A percentile compares a stretch with the other conserved stretches of the same genome.
Conservation (phyloP, 2,329 filamentous ascomycete species). For the Xylariaceae sp. region DNA sequence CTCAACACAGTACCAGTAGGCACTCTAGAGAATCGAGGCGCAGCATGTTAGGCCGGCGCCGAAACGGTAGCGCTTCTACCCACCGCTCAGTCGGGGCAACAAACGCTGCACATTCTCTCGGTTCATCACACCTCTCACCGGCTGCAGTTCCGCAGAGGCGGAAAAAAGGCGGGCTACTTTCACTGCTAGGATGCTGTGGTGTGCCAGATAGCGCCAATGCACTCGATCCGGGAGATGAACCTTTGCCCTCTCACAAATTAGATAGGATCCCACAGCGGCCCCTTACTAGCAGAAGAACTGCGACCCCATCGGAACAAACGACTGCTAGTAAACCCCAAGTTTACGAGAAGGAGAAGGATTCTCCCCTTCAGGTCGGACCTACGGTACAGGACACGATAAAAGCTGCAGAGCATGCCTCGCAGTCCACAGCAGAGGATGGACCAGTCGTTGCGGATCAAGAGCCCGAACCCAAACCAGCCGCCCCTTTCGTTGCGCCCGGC, state of each 20-base stretch:
- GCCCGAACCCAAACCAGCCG: conserved; percentile 46
- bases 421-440: conserved; percentile 46
- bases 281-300: conserved; percentile 51
- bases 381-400: conserved; percentile 35
- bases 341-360: conserved; percentile 47
- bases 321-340: conserved; percentile 40
- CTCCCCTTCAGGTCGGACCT: conserved; percentile 28
- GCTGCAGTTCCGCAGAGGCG: conserved; percentile 44
- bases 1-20: conserved; percentile 58
- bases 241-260: conserved; percentile 52
- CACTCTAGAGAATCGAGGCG: conserved; percentile 62
- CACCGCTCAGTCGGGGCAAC: conserved; percentile 55
- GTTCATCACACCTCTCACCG: conserved; percentile 50
- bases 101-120: conserved; percentile 47
- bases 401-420: conserved; percentile 44
- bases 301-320: conserved; percentile 50
- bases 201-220: conserved; percentile 57
- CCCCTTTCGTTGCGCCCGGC: conserved; percentile 34
- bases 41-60: conserved; percentile 59
- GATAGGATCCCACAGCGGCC: conserved; percentile 54
- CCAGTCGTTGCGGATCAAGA: conserved; percentile 40
- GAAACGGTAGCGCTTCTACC: conserved; percentile 66
- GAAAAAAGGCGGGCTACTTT: conserved; percentile 53
- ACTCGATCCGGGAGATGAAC: conserved; percentile 51
- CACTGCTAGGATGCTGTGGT: conserved; percentile 64